Evolutionary conservation across 106 monocot genomes (phyloP), one percentile per base, ranked within the genome.

Genomic region (Dendrobium officinale): DNA sequence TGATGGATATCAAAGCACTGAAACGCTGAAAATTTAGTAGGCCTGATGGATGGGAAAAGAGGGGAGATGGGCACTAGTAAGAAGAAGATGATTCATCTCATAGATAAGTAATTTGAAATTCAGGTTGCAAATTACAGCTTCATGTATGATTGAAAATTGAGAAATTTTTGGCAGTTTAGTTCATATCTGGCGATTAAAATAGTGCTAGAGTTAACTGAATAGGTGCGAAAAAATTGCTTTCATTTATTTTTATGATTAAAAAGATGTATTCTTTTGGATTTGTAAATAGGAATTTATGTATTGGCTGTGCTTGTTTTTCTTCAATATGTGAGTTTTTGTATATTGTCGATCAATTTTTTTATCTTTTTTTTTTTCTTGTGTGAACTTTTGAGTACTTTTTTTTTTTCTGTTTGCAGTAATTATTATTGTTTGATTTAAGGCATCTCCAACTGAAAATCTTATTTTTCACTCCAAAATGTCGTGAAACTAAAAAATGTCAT

Each of bases 1-100:
- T 76, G 72, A 42, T 76, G 76, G 18, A 49, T 49, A 49, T 76
- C 24, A 49, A 51, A 76, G 76, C 76, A 76, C 24, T 11, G 76
- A 74, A 8, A 4, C 44, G 2, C 37, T 10, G 37, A 33, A 31
- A 8, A 31, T 74, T 43, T 19, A 44, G 37, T 44, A 42, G 74
- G 74, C n/a, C 74, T 73, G 18, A 3, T 20, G 74, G 43, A 4
- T 0, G 74, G 74, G 44, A 74, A 13, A 44, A 74, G 43, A 44
- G 43, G 74, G 74, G 43, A 74, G 42, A 44, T 37, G 37, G 18
- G 41, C 74, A 44, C 29, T 44, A 74, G 74, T 19, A 74, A 20
- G 5, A 74, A 43, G 43, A 44, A 29, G 3, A 8, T 8, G 51
- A 51, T 51, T 51, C 51, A 51, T 51, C 15, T 51, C 15, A 51